Evolutionary conservation across 495 filamentous ascomycete genomes (phyloP).

Genomic region (Aspergillus incahuasiensis): DNA sequence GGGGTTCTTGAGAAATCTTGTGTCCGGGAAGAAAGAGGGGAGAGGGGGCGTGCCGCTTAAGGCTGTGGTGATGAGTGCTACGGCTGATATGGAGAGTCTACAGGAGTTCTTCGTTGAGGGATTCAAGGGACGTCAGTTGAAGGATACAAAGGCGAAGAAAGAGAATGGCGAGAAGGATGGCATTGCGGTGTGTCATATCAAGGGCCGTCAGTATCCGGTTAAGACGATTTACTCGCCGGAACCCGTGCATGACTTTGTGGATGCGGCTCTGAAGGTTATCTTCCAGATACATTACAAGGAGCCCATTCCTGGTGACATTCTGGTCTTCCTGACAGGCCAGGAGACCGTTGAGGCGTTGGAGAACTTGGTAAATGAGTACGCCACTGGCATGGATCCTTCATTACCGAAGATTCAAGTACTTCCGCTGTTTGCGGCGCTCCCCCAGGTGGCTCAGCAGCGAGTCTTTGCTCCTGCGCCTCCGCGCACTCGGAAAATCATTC

Average conservation of each 20-base stretch:
- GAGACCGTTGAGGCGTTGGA: slow-evolving; percentile 86
- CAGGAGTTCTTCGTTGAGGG: slow-evolving; percentile 65
- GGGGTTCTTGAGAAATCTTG: slow-evolving; percentile 78
- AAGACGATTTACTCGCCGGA: slow-evolving; percentile 69
- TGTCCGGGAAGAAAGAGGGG: slow-evolving; percentile 51
- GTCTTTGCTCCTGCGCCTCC: slow-evolving; percentile 76
- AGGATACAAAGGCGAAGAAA: no score
- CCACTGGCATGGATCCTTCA: slow-evolving; percentile 59
- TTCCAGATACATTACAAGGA: slow-evolving; percentile 86
- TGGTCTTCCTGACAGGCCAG: slow-evolving; percentile 91
- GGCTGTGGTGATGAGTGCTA: slow-evolving; percentile 95
- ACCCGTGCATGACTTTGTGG: slow-evolving; percentile 78
- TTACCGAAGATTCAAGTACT: slow-evolving; percentile 70
- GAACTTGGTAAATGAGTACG: slow-evolving; percentile 74
- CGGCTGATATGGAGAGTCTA: slow-evolving; percentile 77
- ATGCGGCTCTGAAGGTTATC: slow-evolving; percentile 74
- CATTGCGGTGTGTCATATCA: slow-evolving; percentile 63
- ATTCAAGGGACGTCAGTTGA: slow-evolving; percentile 18
- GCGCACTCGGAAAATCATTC: slow-evolving; percentile 78
- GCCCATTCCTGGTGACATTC: slow-evolving; percentile 85
- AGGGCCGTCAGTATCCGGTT: slow-evolving; percentile 87
- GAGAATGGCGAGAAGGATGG: slow-evolving; percentile 15
- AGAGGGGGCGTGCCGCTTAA: slow-evolving; percentile 73
- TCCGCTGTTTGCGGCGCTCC: slow-evolving; percentile 69
- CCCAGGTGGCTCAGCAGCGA: slow-evolving; percentile 73